phyloP scores from a whole-genome alignment of 805 yeast species.

The Grigorovia yakushimaensis region DNA sequence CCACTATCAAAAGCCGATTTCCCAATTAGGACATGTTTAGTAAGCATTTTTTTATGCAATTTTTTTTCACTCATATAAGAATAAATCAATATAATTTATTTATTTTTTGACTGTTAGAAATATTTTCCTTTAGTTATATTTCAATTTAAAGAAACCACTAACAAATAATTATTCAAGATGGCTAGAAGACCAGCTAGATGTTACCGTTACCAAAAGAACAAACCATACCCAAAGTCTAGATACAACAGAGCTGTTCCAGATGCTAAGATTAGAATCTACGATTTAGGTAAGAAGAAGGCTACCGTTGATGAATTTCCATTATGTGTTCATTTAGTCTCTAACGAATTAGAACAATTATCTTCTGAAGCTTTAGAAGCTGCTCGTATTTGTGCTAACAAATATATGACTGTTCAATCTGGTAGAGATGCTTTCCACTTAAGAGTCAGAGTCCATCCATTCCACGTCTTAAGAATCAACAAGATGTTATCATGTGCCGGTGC shows the following conservation, averaged over 20 bases:
- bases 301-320: slow-evolving; percentile 98
- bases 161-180: slow-evolving; percentile 51
- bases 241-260: slow-evolving; percentile 99
- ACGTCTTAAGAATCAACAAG: slow-evolving; percentile 99
- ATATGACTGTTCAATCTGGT: slow-evolving; percentile 95
- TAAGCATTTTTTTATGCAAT: not conserved
- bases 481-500: slow-evolving; percentile 99
- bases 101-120: no score
- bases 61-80: no score
- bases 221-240: slow-evolving; percentile 99
- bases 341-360: slow-evolving; percentile 98
- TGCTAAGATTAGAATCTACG: slow-evolving; percentile 98
- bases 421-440: slow-evolving; percentile 99
- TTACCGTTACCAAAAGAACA: slow-evolving; percentile 99
- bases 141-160: not conserved
- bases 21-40: not conserved
- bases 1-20: not conserved
- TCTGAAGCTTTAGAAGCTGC: slow-evolving; percentile 99
- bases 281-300: slow-evolving; percentile 99
- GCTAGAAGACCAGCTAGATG: slow-evolving; percentile 99
- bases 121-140: no score
- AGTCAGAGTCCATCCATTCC: slow-evolving; percentile 99
- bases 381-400: slow-evolving; percentile 99
- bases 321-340: slow-evolving; percentile 98
- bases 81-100: no score